These are phyloP conservation scores for Solanum pinnatisectum DNA, from an alignment of 257 asterid species.

Conservation along the genomic window DNA sequence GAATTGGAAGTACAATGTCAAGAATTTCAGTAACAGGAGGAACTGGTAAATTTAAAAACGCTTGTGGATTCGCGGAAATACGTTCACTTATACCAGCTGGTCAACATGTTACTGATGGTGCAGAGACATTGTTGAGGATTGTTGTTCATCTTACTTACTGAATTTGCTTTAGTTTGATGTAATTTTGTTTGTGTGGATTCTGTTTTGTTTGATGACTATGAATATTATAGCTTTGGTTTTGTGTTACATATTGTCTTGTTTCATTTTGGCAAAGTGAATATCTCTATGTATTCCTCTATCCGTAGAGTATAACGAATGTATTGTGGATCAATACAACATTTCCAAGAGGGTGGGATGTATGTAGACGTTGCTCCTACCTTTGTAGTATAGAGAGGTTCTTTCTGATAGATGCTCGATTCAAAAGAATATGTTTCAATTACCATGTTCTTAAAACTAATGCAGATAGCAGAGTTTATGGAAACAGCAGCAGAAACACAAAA, in stretches of 20 bases:
- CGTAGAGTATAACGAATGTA: background rate
- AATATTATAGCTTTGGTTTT: background rate
- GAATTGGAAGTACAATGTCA: constrained; percentile 38
- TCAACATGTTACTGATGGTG: constrained; percentile 38
- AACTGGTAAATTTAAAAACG: constrained; percentile 44
- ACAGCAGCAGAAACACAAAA: background rate
- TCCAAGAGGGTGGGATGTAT: background rate
- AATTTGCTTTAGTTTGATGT: background rate
- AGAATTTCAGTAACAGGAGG: constrained; percentile 38
- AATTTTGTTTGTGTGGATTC: background rate
- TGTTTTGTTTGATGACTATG: background rate
- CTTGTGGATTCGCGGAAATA: constrained; percentile 42
- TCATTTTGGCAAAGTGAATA: background rate
- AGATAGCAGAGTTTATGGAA: background rate
- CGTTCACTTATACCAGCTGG: constrained; percentile 39
- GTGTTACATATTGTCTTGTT: background rate
- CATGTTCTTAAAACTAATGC: background rate
- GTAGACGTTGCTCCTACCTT: background rate
- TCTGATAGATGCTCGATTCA: background rate
- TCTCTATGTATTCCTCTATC: background rate
- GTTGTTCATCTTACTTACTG: constrained; percentile 29
- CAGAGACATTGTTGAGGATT: constrained; percentile 40
- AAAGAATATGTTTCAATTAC: background rate
- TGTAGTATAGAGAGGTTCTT: background rate
- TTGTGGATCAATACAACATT: background rate